These are phyloP conservation scores for Leishmania aethiopica DNA, from an alignment of 208 protist species.

Conservation along the genomic window DNA sequence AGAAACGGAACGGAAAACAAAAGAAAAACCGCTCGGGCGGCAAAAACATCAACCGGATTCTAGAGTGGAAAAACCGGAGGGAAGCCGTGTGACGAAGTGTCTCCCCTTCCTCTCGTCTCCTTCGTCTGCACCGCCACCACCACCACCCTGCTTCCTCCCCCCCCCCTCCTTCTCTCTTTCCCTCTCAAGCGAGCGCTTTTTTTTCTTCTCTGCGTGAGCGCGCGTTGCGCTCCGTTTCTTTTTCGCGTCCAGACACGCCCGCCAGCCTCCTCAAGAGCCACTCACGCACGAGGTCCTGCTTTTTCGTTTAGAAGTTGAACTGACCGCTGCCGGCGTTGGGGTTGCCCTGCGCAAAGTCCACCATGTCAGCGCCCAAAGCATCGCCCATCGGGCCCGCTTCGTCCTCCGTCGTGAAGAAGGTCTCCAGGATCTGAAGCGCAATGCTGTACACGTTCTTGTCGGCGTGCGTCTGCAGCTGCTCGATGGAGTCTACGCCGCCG, in stretches of 20 bases:
- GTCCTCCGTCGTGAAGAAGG: conserved; percentile 87
- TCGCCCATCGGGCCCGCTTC: conserved; percentile 24
- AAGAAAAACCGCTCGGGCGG: not conserved
- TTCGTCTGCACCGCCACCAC: not conserved
- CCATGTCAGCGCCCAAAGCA: conserved; percentile 11
- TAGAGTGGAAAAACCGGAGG: not conserved
- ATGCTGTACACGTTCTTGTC: conserved; percentile 96
- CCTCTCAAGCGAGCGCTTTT: not conserved
- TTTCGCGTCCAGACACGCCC: not conserved
- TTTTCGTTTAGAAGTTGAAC: conserved; percentile 41
- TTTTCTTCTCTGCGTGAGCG: not conserved
- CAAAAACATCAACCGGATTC: not conserved
- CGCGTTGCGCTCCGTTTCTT: not conserved
- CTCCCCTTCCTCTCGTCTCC: not conserved
- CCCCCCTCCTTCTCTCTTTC: not conserved
- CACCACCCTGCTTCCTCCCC: too few relatives aligned
- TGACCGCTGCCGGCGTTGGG: conserved; percentile 17
- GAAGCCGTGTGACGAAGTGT: not conserved
- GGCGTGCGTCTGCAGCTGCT: conserved; percentile 93
- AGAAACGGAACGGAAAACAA: not conserved
- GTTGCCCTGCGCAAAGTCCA: conserved; percentile 29
- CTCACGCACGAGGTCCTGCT: not conserved
- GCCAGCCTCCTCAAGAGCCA: not conserved
- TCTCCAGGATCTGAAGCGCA: conserved; percentile 92
- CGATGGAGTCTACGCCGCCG: conserved; percentile 94